These are phyloP conservation scores for Sporothrix protearum DNA, from an alignment of 2,329 filamentous ascomycete species.

Conservation along the genomic window DNA sequence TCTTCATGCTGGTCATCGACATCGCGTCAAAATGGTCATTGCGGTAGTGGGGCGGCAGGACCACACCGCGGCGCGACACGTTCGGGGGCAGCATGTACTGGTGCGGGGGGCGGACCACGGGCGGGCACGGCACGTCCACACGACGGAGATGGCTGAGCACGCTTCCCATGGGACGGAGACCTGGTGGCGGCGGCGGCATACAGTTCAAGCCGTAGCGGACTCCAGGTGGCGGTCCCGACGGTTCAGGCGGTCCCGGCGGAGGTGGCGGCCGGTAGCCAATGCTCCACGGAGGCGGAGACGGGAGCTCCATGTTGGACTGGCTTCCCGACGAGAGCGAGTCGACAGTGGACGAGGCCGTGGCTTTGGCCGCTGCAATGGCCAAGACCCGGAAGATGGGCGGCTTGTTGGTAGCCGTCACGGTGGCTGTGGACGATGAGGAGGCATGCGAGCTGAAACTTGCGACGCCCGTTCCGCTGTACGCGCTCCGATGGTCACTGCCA, in stretches of 20 bases:
- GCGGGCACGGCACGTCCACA: background rate
- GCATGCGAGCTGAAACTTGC: background rate
- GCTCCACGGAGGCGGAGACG: background rate
- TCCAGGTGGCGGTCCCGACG: no score
- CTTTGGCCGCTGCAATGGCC: background rate
- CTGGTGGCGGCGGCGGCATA: background rate
- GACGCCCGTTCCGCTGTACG: background rate
- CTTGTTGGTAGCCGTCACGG: background rate
- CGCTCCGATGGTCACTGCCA: background rate
- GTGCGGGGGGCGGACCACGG: background rate
- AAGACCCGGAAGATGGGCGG: slow-evolving; percentile 1
- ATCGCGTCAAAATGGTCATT: background rate
- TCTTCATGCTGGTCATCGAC: background rate
- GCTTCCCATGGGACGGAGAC: background rate
- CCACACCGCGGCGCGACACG: background rate
- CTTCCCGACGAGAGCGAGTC: background rate
- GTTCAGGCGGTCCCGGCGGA: background rate
- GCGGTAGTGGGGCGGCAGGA: background rate
- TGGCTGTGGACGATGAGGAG: background rate
- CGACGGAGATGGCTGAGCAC: background rate
- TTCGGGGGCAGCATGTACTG: slow-evolving; percentile 12
- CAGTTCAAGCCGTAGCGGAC: background rate
- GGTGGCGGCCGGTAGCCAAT: background rate
- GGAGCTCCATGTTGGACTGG: background rate
- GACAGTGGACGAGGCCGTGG: background rate